A percentile compares a stretch with the other conserved stretches of the same genome.
Conservation (phyloP, 768 basidiomycete genomes). For the Rubroboletus satanas region DNA sequence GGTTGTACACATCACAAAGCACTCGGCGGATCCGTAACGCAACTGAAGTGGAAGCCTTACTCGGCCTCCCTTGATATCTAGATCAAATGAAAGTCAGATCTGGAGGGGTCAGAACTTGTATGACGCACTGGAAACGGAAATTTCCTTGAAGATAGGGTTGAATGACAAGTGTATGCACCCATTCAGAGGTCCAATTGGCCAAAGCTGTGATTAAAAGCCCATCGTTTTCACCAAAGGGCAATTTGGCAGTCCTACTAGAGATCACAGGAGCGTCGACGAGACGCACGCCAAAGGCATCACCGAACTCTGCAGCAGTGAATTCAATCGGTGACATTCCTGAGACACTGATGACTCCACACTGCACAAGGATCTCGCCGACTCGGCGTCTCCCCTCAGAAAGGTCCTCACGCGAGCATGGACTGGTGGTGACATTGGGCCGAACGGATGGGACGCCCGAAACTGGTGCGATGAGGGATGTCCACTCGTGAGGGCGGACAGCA, state of each 20-base stretch:
- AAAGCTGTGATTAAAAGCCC: conserved; percentile 8
- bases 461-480: conserved; percentile 5
- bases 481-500: not conserved
- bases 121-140: conserved; percentile 23
- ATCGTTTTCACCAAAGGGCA: conserved; percentile 1
- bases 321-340: not conserved
- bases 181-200: conserved; percentile 25
- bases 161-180: conserved; percentile 25
- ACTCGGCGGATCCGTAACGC: conserved; percentile 20
- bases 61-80: conserved; percentile 18
- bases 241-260: not conserved
- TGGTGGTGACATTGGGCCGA: not conserved
- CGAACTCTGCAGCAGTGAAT: not conserved
- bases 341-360: conserved; percentile 16
- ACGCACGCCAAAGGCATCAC: not conserved
- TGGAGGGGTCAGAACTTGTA: not conserved
- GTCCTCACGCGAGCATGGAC: not conserved
- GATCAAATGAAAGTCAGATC: not conserved
- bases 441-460: not conserved
- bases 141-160: conserved; percentile 16
- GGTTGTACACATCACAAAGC: conserved; percentile 23
- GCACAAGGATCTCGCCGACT: conserved; percentile 19
- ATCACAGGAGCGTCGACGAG: not conserved
- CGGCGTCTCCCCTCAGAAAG: conserved; percentile 18
- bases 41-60: conserved; percentile 5